Evolutionary conservation across 768 basidiomycete species (phyloP).

Genomic region (Lyophyllum semitale): DNA sequence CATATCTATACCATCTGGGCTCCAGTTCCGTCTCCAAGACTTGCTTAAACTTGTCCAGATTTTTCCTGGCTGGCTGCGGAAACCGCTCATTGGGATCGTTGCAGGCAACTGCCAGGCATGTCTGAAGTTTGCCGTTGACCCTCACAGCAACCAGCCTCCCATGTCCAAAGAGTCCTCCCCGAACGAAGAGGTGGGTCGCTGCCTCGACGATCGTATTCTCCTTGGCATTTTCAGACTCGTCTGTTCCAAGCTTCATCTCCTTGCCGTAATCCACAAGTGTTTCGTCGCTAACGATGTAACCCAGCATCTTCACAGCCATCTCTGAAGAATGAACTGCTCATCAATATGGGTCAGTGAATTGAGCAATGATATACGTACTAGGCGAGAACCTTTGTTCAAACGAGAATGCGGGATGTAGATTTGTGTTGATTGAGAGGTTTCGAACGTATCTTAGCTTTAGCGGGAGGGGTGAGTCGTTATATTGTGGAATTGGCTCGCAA

Average conservation of each 20-base stretch:
- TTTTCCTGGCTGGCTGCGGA: background rate
- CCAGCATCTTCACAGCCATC: background rate
- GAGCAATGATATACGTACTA: background rate
- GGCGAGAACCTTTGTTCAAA: background rate
- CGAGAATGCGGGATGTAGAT: background rate
- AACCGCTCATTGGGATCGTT: conserved; percentile 1
- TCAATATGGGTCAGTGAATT: background rate
- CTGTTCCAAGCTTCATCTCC: background rate
- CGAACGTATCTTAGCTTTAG: too few species aligned
- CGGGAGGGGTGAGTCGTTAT: too few species aligned
- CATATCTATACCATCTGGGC: conserved; percentile 11
- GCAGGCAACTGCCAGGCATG: background rate
- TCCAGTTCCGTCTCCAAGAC: background rate
- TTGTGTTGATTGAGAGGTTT: background rate
- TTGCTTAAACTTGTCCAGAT: background rate
- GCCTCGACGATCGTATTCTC: background rate
- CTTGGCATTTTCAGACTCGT: background rate
- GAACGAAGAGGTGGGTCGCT: background rate
- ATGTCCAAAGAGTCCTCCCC: background rate
- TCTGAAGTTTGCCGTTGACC: background rate
- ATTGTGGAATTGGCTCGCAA: too few species aligned
- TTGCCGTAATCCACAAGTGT: background rate
- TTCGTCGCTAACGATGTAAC: background rate
- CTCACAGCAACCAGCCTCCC: background rate
- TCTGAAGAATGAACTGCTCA: background rate